Base-by-base conservation (phyloP, 352 stramenopile genomes). In the Globisporangium orthogonon region DNA sequence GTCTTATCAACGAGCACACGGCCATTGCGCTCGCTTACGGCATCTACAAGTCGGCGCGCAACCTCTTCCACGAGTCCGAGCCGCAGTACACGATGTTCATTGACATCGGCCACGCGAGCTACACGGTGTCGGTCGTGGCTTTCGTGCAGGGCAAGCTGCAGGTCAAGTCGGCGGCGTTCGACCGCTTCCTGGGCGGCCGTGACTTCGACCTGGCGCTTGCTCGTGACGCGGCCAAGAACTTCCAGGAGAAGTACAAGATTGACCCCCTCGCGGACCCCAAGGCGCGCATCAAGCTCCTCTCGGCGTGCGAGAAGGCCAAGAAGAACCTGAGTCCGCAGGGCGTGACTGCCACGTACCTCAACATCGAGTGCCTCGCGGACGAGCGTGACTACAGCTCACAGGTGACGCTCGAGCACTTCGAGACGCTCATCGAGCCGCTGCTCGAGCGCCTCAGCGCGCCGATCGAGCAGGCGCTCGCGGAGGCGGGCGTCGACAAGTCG, bases 1-100 rank as follows among this genome's bases (percentile, higher is more conserved):
- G 97, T 40, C 78, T 99, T 52, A 97, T 99, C 63, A 98, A 99
- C 70, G 97, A 99, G 83, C 94, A 91, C 74, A 99, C 96, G 30
- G 96, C 97, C 39, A 96, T 95, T 35, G 93, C 93, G 23, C 77
- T 98, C 4, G 86, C 87, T 9, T 98, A 98, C 73, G 95, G 95
- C 47, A 98, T 98, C 66, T 98, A 97, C 86, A 95, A 96, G 74
- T 96, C 86, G 66, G 87, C 89, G n/a, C 92, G 96, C 72, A 96
- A 97, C 60, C 73, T 97, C 46, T 98, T 98, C 71, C 73, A 95
- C 73, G 87, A 91, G 66, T 74, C 95, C 49, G 83, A 98, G 58
- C 86, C 95, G 17, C 94, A 97, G 47, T 84, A 99, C 71, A 90
- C 98, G 56, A 98, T 99, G 88, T 99, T 99, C 71, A 94, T 99